phyloP scores from a whole-genome alignment of 352 stramenopile genomes.

The Hyaloperonospora brassicae region DNA sequence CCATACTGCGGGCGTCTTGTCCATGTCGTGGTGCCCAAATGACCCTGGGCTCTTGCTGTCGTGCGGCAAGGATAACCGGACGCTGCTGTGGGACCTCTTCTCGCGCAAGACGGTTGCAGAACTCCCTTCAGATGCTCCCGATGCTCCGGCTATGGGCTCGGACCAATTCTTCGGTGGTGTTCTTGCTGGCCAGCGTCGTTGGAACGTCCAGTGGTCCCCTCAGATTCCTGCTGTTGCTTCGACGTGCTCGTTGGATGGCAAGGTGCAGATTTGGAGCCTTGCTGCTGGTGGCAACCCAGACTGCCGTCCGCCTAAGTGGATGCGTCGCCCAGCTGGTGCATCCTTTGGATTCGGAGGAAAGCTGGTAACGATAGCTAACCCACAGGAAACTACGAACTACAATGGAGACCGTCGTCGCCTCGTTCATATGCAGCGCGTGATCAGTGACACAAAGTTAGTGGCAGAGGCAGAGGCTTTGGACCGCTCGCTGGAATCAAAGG shows the following conservation, averaged over 20 bases:
- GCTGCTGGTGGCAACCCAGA: slow-evolving; percentile 67
- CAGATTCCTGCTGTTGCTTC: slow-evolving; percentile 90
- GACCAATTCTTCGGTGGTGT: slow-evolving; percentile 70
- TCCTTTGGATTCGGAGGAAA: slow-evolving; percentile 96
- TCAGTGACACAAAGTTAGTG: slow-evolving; percentile 77
- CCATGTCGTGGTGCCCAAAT: slow-evolving; percentile 95
- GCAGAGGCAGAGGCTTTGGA: slow-evolving; percentile 87
- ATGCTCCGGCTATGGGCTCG: slow-evolving; percentile 61
- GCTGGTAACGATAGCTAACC: slow-evolving; percentile 85
- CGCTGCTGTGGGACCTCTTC: slow-evolving; percentile 96
- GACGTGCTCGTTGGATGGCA: slow-evolving; percentile 96
- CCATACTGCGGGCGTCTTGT: slow-evolving; percentile 93
- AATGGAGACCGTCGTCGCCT: slow-evolving; percentile 60
- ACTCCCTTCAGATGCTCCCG: slow-evolving; percentile 70
- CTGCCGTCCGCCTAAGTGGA: slow-evolving; percentile 92
- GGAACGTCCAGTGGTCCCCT: slow-evolving; percentile 95
- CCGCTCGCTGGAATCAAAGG: slow-evolving; percentile 76
- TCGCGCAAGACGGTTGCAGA: slow-evolving; percentile 91
- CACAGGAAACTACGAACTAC: slow-evolving; percentile 37
- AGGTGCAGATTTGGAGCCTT: slow-evolving; percentile 90
- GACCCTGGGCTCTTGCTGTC: slow-evolving; percentile 90
- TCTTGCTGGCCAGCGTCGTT: slow-evolving; percentile 77
- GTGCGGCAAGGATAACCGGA: slow-evolving; percentile 97
- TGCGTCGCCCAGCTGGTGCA: slow-evolving; percentile 82
- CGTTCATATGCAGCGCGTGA: slow-evolving; percentile 75